Base-by-base conservation (phyloP, 2,329 filamentous ascomycete genomes). In the Beauveria brongniartii region DNA sequence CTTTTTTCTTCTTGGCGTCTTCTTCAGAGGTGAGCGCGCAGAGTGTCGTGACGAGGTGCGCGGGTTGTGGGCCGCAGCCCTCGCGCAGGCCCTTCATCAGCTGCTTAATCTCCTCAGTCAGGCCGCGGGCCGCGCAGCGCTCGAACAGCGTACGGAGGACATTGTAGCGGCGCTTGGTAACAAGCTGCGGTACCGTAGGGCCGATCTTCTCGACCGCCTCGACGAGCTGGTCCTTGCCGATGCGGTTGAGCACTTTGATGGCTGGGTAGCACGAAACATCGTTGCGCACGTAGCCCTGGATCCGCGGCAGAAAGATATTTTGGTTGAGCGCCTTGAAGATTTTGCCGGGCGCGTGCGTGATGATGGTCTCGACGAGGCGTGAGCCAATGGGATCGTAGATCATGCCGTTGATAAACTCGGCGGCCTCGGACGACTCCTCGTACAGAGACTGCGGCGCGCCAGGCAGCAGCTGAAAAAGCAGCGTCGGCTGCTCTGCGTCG, bases 371-470 rank as follows among this genome's bases (percentile, higher is more conserved):
- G 24, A 97, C 80, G 2, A 99, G 80, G 50, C 93, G 88, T 3
- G 93, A 97, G 18, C 94, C 94, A 56, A 97, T 87, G 1, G 89
- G 82, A 69, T 97, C 92, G 73, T 97, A 97, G 28, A 97, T 80
- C 70, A 97, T 83, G 61, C 89, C 87, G 68, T 90, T 92, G 70
- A 97, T 82, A 70, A 97, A 96, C 18, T 82, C 79, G 12, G 84
- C 82, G 4, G 90, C 89, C 54, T 87, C 88, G 40, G 90, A 89
- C 1, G 84, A 84, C 18, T 85, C 84, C 64, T 93, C 88, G 34
- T 82, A 81, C 22, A 95, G 82, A 0, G 89, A 86, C 55, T 89
- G 73, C 1, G 83, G 83, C 0, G 82, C 90, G 55, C 90, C 92
- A 0, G 92, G 92, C 1, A 97, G 79, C 1, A 99, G 82, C 64